Conservation (phyloP, 495 filamentous ascomycete species). For the Hypoxylon fuscum region DNA sequence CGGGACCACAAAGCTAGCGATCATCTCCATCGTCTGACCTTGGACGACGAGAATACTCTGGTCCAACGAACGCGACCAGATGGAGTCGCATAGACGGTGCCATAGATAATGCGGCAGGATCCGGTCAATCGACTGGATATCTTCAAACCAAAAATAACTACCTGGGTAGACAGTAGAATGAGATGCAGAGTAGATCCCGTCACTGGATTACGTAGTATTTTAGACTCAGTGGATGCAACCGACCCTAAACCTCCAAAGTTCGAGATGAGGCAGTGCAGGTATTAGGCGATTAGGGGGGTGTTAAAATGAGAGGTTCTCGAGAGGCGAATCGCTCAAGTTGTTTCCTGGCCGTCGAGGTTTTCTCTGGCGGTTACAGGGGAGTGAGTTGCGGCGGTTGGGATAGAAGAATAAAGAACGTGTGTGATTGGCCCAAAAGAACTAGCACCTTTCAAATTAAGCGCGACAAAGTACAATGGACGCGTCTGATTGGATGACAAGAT, state of each 20-base stretch:
- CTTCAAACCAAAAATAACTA: constrained; percentile 26
- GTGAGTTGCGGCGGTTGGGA: constrained; percentile 39
- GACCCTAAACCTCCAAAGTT: constrained; percentile 1
- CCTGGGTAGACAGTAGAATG: constrained; percentile 6
- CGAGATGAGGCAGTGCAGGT: constrained; percentile 36
- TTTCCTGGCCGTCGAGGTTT: constrained; percentile 9
- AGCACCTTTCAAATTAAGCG: constrained; percentile 38
- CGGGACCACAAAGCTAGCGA: constrained; percentile 8
- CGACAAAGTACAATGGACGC: constrained; percentile 24
- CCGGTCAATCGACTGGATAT: constrained; percentile 38
- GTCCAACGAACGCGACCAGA: constrained; percentile 41
- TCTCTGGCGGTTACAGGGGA: constrained; percentile 35
- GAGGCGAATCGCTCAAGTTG: constrained; percentile 42
- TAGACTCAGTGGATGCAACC: constrained; percentile 18
- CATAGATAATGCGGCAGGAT: constrained; percentile 20
- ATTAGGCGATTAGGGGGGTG: constrained; percentile 9
- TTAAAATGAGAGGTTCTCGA: constrained; percentile 42
- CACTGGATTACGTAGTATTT: constrained; percentile 6
- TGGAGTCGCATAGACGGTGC: constrained; percentile 18
- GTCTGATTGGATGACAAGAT: constrained; percentile 35
- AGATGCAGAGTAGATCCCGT: constrained; percentile 26
- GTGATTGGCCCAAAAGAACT: constrained; percentile 34
- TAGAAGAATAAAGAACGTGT: constrained; percentile 6
- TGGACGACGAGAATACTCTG: constrained; percentile 17
- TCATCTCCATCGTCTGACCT: constrained; percentile 22